Conservation (phyloP, 2,329 filamentous ascomycete genomes). For the Neonectria magnoliae region DNA sequence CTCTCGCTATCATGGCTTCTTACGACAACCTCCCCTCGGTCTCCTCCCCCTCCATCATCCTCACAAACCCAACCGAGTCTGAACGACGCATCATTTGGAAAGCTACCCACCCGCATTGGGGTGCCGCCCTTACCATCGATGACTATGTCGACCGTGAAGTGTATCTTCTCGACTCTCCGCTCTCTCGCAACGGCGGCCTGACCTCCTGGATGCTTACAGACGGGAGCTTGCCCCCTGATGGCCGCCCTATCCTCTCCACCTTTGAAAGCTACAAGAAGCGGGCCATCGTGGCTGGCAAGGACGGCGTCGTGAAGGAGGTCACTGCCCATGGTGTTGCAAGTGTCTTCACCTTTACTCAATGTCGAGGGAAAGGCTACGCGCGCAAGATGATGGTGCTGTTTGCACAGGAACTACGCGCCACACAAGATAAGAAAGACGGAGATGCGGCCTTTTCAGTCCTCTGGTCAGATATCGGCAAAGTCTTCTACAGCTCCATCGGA, state of each 20-base stretch:
- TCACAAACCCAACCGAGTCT: conserved; percentile 65
- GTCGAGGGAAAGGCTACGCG: conserved; percentile 79
- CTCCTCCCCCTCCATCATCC: conserved; percentile 44
- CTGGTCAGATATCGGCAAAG: conserved; percentile 87
- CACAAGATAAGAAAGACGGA: conserved; percentile 40
- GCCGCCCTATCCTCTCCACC: conserved; percentile 67
- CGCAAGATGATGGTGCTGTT: conserved; percentile 78
- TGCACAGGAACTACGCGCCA: conserved; percentile 51
- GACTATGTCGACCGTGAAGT: conserved; percentile 69
- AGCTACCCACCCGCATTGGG: conserved; percentile 68
- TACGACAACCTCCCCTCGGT: conserved; percentile 34
- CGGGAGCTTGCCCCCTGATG: conserved; percentile 46
- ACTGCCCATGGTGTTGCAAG: conserved; percentile 80
- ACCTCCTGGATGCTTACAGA: conserved; percentile 73
- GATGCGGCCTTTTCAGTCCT: conserved; percentile 76
- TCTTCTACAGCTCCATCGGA: conserved; percentile 80
- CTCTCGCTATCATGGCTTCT: conserved; percentile 30
- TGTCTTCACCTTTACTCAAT: conserved; percentile 77
- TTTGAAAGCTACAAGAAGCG: conserved; percentile 73
- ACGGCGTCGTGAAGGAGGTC: conserved; percentile 58
- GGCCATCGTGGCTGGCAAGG: conserved; percentile 56
- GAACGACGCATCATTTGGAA: conserved; percentile 67
- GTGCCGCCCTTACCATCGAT: conserved; percentile 61
- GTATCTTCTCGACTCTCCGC: conserved; percentile 65
- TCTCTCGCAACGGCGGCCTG: conserved; percentile 68